These are phyloP conservation scores for Entamoeba invadens DNA, from an alignment of 208 protist genomes.

Conservation along the genomic window DNA sequence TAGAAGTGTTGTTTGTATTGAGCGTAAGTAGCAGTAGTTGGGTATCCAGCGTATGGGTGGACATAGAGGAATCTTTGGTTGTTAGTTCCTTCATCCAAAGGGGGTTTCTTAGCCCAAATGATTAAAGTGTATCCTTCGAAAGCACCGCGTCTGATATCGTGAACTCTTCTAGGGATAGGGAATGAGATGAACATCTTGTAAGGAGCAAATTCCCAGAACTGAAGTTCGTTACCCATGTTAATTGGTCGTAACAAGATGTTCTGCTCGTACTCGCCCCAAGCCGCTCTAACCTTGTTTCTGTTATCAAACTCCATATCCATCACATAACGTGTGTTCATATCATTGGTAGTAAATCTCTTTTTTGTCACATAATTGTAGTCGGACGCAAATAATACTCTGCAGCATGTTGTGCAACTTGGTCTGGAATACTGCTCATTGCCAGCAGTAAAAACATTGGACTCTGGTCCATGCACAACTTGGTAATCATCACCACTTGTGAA, in stretches of 20 bases:
- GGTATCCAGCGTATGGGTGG: background rate
- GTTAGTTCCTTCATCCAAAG: background rate
- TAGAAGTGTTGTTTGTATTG: background rate
- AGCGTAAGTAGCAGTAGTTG: background rate
- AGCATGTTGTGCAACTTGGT: background rate
- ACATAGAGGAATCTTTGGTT: background rate
- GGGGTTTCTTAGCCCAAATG: background rate
- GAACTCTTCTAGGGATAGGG: background rate
- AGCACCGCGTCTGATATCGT: background rate
- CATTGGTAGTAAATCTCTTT: background rate
- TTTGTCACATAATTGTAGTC: background rate
- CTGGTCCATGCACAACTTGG: background rate
- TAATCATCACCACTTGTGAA: background rate
- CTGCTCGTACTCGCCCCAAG: background rate
- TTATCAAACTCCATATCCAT: background rate
- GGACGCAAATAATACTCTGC: background rate
- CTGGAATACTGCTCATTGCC: background rate
- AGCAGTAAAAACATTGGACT: background rate
- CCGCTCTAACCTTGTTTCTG: background rate
- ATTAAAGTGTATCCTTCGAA: background rate
- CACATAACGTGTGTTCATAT: background rate
- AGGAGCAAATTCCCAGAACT: background rate
- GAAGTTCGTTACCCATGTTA: background rate
- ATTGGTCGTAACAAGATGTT: background rate
- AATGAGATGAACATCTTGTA: background rate